Base-by-base conservation (phyloP, 2,329 filamentous ascomycete genomes). In the Helotiales sp. region DNA sequence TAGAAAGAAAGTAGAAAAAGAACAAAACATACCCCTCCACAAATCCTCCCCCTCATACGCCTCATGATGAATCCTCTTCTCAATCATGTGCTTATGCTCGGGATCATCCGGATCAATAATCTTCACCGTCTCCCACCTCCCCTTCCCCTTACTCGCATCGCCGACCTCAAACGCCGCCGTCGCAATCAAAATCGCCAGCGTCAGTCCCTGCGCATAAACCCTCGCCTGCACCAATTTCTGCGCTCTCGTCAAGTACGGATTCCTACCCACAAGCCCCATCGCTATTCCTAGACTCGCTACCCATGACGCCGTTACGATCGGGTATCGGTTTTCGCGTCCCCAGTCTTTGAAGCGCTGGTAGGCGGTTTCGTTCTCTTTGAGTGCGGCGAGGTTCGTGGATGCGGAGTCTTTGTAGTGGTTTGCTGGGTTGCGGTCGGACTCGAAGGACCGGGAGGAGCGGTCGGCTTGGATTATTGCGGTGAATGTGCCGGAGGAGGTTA, bases 401-500 rank as follows among this genome's bases (percentile, higher is more conserved):
- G 76, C 69, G 2, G 67, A 70, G 61, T 80, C 78, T 17, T 67
- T 54, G 74, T 78, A 75, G 70, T 89, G 66, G 6, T 72, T 65
- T 17, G 65, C 54, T 4, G 73, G 74, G 20, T 76, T 71, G 17
- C 75, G 79, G 80, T 82, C 66, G 80, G 75, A 83, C 81, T 97
- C 93, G 84, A 86, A 97, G 66, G 77, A 76, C 73, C 92, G 91
- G 75, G 89, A 91, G 72, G 86, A 85, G 70, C 86, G 83, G 77
- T 99, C 96, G 71, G 96, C 96, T 68, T 89, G 85, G 77, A 97
- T 89, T 80, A 99, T 97, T 83, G 93, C 90, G 71, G 89, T 85
- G 77, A 97, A 97, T 3, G 96, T 97, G 57, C 87, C 89, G 11
- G 89, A 79, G 8, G 93, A 97, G 52, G 92, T 91, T 71, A 96